A percentile compares a stretch with the other conserved stretches of the same genome.
Conservation (phyloP, 495 filamentous ascomycete species). For the Niebla homalea region DNA sequence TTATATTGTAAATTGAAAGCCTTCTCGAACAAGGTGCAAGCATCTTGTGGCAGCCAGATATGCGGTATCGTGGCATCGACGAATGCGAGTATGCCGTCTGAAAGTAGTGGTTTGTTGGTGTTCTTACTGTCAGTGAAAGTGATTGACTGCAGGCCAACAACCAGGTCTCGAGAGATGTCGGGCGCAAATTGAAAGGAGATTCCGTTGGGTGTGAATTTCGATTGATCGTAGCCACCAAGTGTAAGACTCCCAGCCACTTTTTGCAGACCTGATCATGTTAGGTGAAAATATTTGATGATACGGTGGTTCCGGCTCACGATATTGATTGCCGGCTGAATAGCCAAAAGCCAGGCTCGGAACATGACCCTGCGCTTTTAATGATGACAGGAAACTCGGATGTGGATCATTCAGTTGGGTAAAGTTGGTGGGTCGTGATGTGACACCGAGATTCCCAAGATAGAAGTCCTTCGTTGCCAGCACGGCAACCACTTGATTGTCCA, state of each 20-base stretch:
- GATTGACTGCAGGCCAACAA: constrained; percentile 36
- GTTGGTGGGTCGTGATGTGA: constrained; percentile 36
- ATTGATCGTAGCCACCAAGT: constrained; percentile 46
- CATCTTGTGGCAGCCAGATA: constrained; percentile 40
- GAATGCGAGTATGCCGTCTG: constrained; percentile 19
- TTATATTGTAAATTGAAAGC: constrained; percentile 39
- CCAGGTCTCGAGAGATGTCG: constrained; percentile 39
- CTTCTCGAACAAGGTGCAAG: constrained; percentile 39
- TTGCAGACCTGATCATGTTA: constrained; percentile 18
- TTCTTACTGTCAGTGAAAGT: constrained; percentile 21
- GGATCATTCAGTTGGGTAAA: constrained; percentile 35
- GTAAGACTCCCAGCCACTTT: constrained; percentile 38
- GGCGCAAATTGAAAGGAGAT: constrained; percentile 35
- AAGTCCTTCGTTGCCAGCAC: constrained; percentile 32
- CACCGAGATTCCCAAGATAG: constrained; percentile 38
- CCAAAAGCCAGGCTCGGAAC: constrained; percentile 40
- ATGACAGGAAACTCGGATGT: constrained; percentile 36
- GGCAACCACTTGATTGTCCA: constrained; percentile 35
- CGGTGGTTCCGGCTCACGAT: constrained; percentile 16
- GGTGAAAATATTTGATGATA: neutral
- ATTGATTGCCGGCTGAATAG: constrained; percentile 43
- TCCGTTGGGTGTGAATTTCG: constrained; percentile 36
- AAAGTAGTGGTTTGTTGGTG: constrained; percentile 7
- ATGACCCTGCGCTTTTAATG: constrained; percentile 28
- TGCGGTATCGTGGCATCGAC: constrained; percentile 45